Base-by-base conservation (phyloP, 768 basidiomycete genomes). In the Rhodotorula toruloides region DNA sequence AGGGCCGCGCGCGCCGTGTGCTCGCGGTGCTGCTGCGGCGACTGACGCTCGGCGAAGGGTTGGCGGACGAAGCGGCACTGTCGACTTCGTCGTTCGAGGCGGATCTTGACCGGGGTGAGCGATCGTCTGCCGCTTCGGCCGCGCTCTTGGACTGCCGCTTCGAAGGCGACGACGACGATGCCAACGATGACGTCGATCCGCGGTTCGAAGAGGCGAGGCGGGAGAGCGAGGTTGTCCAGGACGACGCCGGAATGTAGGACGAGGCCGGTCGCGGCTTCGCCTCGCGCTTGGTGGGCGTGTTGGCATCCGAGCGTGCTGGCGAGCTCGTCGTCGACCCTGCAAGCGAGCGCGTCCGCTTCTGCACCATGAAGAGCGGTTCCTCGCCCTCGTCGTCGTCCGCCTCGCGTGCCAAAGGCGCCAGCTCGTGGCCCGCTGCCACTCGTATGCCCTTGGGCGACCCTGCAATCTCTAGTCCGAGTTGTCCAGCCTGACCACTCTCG, bases 141-240 rank as follows among this genome's bases (percentile, higher is more conserved):
- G 44, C 9, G 0, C n/a, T 5, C 4, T 37, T 19, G 48, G 22
- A 6, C 2, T 17, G 7, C 14, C 27, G 4, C 8, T 17, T 13
- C 2, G 17, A 25, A 21, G 21, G 1, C 0, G 16, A 12, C 10
- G 36, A 13, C 8, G 34, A 29, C 9, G 55, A 44, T 1, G 48
- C 37, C 22, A 42, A 37, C 2, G 36, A 39, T 2, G 65, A 34
- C n/a, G 36, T 22, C 17, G 63, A 57, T 36, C 32, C 44, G 40
- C 56, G 49, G 32, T 49, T 2, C 16, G 50, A 55, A 22, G 54
- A 61, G 1, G 65, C 37, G 34, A 67, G 27, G 1, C 39, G 43
- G 5, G 65, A 57, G 32, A 67, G 60, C 37, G 61, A 60, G 3
- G 39, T 44, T 7, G 60, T 36, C 65, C 65, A 67, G 7, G 50